A percentile compares a stretch with the other conserved stretches of the same genome.
phyloP scores from a whole-genome alignment of 345 rosid genomes.

The Cardiospermum halicacabum region DNA sequence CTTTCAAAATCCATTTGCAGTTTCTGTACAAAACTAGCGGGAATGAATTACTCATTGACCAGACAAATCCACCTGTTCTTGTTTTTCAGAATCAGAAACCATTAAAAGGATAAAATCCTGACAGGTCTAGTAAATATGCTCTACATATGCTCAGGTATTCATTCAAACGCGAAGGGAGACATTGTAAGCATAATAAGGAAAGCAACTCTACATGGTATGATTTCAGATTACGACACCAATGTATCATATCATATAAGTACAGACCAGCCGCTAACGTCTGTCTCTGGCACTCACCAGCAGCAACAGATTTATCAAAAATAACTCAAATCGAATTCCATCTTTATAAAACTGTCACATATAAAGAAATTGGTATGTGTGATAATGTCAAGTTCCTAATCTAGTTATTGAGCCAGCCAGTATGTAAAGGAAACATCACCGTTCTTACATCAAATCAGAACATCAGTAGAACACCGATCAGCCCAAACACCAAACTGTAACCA shows the following conservation, averaged over 20 bases:
- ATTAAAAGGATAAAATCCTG: neutral
- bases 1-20: neutral
- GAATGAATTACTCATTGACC: neutral
- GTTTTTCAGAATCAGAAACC: neutral
- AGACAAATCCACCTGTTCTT: neutral
- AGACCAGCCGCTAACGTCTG: neutral
- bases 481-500: slow-evolving; percentile 25
- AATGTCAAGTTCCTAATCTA: slow-evolving; percentile 3
- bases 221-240: neutral
- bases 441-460: slow-evolving; percentile 22
- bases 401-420: neutral
- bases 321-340: neutral
- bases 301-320: neutral
- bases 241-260: neutral
- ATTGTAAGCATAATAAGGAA: neutral
- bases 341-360: neutral
- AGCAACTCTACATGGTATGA: neutral
- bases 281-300: neutral
- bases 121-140: neutral
- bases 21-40: neutral
- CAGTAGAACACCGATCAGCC: slow-evolving; percentile 25
- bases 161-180: neutral
- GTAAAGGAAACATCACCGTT: neutral
- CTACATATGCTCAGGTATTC: too few relatives aligned
- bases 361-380: neutral